These are phyloP conservation scores for Colletotrichum coccodes DNA, from an alignment of 2,329 filamentous ascomycete species.

Conservation along the genomic window DNA sequence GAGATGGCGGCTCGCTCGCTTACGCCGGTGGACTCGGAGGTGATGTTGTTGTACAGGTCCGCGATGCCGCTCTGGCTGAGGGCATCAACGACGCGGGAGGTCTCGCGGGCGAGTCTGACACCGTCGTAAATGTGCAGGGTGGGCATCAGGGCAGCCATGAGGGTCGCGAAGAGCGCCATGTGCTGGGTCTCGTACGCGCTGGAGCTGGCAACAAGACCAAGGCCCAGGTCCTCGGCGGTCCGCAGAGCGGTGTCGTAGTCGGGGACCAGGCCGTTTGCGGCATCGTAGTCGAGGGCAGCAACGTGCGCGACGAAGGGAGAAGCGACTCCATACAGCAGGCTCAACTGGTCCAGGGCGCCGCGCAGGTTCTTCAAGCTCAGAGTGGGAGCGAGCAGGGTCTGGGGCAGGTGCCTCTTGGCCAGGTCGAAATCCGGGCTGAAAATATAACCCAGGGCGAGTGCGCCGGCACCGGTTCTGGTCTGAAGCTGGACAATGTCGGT, in stretches of 20 bases:
- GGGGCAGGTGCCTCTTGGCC: conserved; percentile 89
- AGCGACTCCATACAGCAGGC: conserved; percentile 88
- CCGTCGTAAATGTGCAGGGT: conserved; percentile 91
- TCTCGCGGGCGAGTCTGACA: conserved; percentile 84
- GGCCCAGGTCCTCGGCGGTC: conserved; percentile 87
- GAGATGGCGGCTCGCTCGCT: conserved; percentile 79
- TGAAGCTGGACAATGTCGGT: conserved; percentile 85
- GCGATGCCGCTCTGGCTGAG: conserved; percentile 77
- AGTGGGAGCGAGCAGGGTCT: conserved; percentile 88
- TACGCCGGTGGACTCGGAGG: conserved; percentile 68
- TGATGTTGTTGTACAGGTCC: conserved; percentile 74
- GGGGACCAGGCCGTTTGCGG: conserved; percentile 77
- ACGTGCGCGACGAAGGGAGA: conserved; percentile 95
- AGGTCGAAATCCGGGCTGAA: conserved; percentile 98
- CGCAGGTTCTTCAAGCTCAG: conserved; percentile 84
- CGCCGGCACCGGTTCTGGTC: conserved; percentile 88
- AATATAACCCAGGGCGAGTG: conserved; percentile 93
- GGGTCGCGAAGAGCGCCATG: conserved; percentile 88
- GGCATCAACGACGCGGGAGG: conserved; percentile 83
- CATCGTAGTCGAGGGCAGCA: conserved; percentile 87
- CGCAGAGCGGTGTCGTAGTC: conserved; percentile 87
- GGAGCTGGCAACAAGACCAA: conserved; percentile 85
- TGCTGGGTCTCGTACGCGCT: conserved; percentile 95
- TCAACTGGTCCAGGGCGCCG: conserved; percentile 88
- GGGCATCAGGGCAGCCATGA: conserved; percentile 82